Evolutionary conservation across 129 eudicot species (phyloP).

Genomic region (Flaveria robusta): DNA sequence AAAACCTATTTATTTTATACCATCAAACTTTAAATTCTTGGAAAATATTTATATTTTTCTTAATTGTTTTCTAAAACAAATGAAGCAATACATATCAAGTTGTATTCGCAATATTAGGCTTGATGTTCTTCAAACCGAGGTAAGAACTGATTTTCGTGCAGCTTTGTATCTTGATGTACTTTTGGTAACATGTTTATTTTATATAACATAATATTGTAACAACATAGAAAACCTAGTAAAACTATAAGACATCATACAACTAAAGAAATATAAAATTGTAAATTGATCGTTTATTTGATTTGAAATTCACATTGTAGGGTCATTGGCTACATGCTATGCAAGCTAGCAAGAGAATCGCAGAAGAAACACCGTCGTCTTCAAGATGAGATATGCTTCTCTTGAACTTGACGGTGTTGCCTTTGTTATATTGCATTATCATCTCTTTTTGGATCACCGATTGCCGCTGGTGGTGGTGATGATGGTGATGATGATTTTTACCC

Average conservation of each 20-base stretch:
- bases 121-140: background rate
- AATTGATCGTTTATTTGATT: background rate
- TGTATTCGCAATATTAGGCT: background rate
- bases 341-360: slow-evolving; percentile 79
- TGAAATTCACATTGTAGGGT: background rate
- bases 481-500: slow-evolving; percentile 33
- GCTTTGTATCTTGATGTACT: background rate
- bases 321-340: slow-evolving; percentile 59
- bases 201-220: background rate
- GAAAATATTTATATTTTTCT: background rate
- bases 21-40: too few relatives aligned
- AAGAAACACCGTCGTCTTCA: slow-evolving; percentile 71
- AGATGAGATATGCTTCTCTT: slow-evolving; percentile 75
- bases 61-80: background rate
- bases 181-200: background rate
- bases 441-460: slow-evolving; percentile 39
- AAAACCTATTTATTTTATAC: background rate
- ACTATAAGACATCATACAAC: background rate
- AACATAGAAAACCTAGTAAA: background rate
- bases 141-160: background rate
- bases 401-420: slow-evolving; percentile 71
- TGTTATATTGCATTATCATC: slow-evolving; percentile 57
- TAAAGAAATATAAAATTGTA: background rate
- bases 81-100: background rate
- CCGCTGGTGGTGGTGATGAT: slow-evolving; percentile 33